Percentiles rank a stretch among this genome's conserved stretches.
Conservation (phyloP, 2,329 filamentous ascomycete genomes). For the Beauveria sp. region DNA sequence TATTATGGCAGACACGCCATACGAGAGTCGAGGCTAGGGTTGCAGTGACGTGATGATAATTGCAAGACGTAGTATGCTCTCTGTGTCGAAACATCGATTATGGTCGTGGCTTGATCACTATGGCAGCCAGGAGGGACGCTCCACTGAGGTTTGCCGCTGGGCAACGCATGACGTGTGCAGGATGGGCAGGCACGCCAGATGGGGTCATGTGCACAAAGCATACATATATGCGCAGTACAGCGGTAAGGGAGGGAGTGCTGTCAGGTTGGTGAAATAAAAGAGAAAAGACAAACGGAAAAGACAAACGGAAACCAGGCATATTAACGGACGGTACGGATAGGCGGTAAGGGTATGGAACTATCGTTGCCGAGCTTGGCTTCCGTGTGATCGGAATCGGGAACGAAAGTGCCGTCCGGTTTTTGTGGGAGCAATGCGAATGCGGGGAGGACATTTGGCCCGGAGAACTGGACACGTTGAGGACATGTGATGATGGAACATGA, state of each 20-base stretch:
- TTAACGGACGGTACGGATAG: neutral
- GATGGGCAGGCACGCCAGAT: neutral
- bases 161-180: neutral
- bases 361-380: neutral
- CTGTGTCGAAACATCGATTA: neutral
- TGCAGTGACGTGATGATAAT: no score
- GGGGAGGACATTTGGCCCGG: neutral
- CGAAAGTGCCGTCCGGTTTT: neutral
- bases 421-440: neutral
- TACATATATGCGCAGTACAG: neutral
- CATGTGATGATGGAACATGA: neutral
- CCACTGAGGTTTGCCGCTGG: neutral
- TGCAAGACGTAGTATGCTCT: no score
- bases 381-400: slow-evolving; percentile 10
- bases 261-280: neutral
- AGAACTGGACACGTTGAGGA: neutral
- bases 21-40: neutral
- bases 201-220: neutral
- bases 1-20: neutral
- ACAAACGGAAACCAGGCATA: neutral
- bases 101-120: neutral
- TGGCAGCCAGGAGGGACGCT: neutral
- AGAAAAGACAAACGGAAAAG: neutral
- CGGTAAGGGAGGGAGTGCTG: neutral
- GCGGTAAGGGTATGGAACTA: neutral